Evolutionary conservation across 2,329 filamentous ascomycete genomes (phyloP), one percentile per base, ranked within the genome.

Genomic region (Ophiostoma populinum): DNA sequence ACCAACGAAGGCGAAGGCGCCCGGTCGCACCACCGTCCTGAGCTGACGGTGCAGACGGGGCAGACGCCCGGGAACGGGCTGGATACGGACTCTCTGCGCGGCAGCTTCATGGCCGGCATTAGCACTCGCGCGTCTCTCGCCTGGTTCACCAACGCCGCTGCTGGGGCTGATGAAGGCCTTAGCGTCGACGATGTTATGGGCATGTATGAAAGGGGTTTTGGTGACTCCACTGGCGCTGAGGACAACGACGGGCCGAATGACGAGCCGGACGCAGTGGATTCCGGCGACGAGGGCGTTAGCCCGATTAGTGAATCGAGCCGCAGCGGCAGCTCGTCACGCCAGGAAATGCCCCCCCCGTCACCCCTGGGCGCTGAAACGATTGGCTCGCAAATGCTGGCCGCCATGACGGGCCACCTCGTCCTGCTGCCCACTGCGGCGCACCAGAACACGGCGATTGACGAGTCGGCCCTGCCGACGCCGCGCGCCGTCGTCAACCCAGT

Each of bases 41-140:
- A 71, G 41, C 51, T 64, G 34, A 66, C 67, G 13, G 51, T 59
- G 24, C 70, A 67, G 3, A 67, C 66, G 5, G 57, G 59, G 18
- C 65, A 65, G 21, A 85, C 77, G 17, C 68, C 65, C n/a, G n/a
- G n/a, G n/a, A n/a, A n/a, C n/a, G n/a, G n/a, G n/a, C n/a, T n/a
- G n/a, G n/a, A n/a, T n/a, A n/a, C n/a, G n/a, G n/a, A n/a, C n/a
- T n/a, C 82, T 1, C 81, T 87, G 49, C 68, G 81, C 41, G 92
- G 81, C 52, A 93, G 85, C 49, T 65, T 90, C 33, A 53, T 77
- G 43, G 90, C 83, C 4, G 83, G 80, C 46, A 71, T 73, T 40
- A 92, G 80, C 58, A 85, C 80, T 2, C 64, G 75, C 35, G 78
- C 58, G 57, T 52, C 51, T 6, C 43, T 49, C 26, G 90, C 62